Conservation (phyloP, 2,329 filamentous ascomycete genomes). For the Aspergillus quadricinctus region DNA sequence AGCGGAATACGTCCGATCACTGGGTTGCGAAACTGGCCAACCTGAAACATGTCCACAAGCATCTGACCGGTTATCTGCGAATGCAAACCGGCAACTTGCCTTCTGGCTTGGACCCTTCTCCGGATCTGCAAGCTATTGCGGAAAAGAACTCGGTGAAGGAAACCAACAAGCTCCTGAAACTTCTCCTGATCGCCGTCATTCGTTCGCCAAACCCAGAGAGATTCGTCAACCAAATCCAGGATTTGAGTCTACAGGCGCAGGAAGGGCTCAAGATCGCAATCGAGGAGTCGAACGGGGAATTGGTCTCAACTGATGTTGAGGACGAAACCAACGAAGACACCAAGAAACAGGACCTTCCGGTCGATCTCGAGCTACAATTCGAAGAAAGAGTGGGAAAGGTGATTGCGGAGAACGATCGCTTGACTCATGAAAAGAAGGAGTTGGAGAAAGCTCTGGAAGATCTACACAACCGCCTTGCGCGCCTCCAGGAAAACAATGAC, state of each 20-base stretch:
- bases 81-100: conserved; percentile 44
- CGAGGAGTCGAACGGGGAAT: conserved; percentile 41
- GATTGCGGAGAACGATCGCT: conserved; percentile 55
- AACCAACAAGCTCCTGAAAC: conserved; percentile 54
- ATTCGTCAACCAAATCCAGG: conserved; percentile 50
- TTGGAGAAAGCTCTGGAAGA: conserved; percentile 46
- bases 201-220: conserved; percentile 53
- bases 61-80: conserved; percentile 42
- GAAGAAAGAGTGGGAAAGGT: conserved; percentile 47
- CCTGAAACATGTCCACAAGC: conserved; percentile 46
- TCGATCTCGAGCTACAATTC: conserved; percentile 45
- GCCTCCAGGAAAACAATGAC: conserved; percentile 49
- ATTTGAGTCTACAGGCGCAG: conserved; percentile 41
- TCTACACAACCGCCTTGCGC: conserved; percentile 57
- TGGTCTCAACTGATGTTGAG: conserved; percentile 32
- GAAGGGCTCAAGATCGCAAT: conserved; percentile 46
- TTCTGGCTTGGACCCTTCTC: conserved; percentile 37
- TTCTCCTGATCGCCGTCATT: conserved; percentile 60
- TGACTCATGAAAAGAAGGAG: conserved; percentile 49
- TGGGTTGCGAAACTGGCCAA: conserved; percentile 49
- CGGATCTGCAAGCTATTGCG: conserved; percentile 45
- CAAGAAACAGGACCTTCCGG: conserved; percentile 30
- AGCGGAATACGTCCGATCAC: conserved; percentile 40
- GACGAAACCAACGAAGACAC: conserved; percentile 35
- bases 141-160: conserved; percentile 41